Percentiles rank a stretch among this genome's conserved stretches.
These are phyloP conservation scores for Pisolithus microcarpus DNA, from an alignment of 768 basidiomycete genomes.

Conservation along the genomic window DNA sequence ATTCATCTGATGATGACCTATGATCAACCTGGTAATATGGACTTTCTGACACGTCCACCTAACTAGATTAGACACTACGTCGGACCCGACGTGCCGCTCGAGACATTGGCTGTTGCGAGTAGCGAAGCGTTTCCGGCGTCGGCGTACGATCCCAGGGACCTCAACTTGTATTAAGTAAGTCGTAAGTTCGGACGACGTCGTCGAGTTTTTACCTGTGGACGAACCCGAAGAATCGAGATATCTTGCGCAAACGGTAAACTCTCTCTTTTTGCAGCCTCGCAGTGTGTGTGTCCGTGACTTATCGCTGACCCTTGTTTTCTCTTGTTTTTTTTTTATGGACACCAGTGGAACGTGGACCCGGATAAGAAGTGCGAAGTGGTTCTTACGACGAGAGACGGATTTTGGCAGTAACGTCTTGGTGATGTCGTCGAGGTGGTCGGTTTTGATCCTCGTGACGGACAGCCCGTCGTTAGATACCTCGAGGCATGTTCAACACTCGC, in stretches of 20 bases:
- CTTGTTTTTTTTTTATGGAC: no score
- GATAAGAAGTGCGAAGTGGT: slow-evolving; percentile 14
- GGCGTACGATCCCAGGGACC: slow-evolving; percentile 15
- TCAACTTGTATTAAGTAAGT: slow-evolving; percentile 16
- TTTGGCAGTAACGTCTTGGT: slow-evolving; percentile 18
- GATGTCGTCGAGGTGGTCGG: slow-evolving; percentile 16
- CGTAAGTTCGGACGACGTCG: slow-evolving; percentile 19
- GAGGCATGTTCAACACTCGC: slow-evolving; percentile 9
- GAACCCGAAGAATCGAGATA: slow-evolving; percentile 16
- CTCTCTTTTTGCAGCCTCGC: neutral
- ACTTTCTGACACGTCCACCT: neutral
- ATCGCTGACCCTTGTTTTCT: slow-evolving; percentile 1
- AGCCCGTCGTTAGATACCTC: slow-evolving; percentile 17
- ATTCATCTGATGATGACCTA: no score
- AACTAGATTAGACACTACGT: slow-evolving; percentile 12
- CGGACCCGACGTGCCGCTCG: slow-evolving; percentile 15
- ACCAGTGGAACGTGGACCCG: slow-evolving; percentile 17
- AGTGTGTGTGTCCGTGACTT: neutral
- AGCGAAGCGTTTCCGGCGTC: slow-evolving; percentile 18
- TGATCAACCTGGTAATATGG: no score
- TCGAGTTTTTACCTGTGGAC: slow-evolving; percentile 15
- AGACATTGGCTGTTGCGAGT: slow-evolving; percentile 14
- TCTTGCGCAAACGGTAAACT: slow-evolving; percentile 15
- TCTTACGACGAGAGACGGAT: slow-evolving; percentile 19
- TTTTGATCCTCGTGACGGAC: slow-evolving; percentile 17